Base-by-base conservation (phyloP, 345 rosid genomes). In the Nasturtium officinale region DNA sequence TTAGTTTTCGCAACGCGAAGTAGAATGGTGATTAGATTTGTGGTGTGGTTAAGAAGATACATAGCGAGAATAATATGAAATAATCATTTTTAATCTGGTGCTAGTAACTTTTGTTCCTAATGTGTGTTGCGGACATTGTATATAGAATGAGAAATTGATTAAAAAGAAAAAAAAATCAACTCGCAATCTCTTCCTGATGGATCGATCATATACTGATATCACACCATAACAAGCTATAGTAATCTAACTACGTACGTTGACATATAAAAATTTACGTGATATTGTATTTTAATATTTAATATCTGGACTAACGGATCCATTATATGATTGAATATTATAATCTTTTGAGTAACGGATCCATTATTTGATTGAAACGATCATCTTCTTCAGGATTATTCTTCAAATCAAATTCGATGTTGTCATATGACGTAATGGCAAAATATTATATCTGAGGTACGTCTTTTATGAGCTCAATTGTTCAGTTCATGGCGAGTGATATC, bases 361-460 rank as follows among this genome's bases (percentile, higher is more conserved):
- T 45, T 42, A 23, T 43, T 17, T 46, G 48, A 32, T 23, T 38
- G 37, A 64, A 73, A 65, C 37, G 21, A 55, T 29, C 69, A 10
- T 35, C 67, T 52, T 61, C 54, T 51, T 33, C 26, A n/a, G 56
- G 40, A 37, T 59, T 37, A 38, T 60, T 48, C 29, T 17, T 43
- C 56, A 65, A 12, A 59, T 16, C 33, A 40, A 20, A 60, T 35
- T 21, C 15, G 30, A 46, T 69, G 75, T 45, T 55, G 79, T 76
- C 79, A 76, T 63, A 62, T 69, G 79, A 76, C 79, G 75, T 63
- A 76, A 46, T 37, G 53, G 30, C 28, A 8, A 21, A 47, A 29
- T 2, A 5, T 23, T 42, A 29, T n/a, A 75, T 4, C 3, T 66
- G 35, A 38, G 26, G 51, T 35, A 65, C 29, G 42, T 57, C 52